These are phyloP conservation scores for Tolypocladium inflatum DNA, from an alignment of 2,329 filamentous ascomycete genomes.

Conservation along the genomic window DNA sequence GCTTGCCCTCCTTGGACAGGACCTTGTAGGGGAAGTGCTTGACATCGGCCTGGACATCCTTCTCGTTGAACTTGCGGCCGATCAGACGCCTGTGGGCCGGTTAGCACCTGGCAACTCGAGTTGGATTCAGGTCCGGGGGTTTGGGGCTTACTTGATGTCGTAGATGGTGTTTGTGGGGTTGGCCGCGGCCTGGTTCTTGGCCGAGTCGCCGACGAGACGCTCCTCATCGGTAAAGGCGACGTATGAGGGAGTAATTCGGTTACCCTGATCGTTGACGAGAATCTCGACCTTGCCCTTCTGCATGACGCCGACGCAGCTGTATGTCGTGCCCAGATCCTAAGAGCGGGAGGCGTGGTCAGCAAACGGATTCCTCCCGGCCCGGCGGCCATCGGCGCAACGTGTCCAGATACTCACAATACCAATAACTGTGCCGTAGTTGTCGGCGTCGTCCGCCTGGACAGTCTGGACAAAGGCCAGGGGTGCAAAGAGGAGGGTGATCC, in stretches of 20 bases:
- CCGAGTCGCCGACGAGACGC: slow-evolving; percentile 91
- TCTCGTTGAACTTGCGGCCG: slow-evolving; percentile 73
- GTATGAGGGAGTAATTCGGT: slow-evolving; percentile 92
- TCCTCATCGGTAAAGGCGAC: slow-evolving; percentile 97
- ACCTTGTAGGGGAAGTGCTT: slow-evolving; percentile 99
- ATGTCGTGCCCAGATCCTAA: slow-evolving; percentile 77
- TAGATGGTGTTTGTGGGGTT: slow-evolving; percentile 72
- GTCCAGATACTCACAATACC: slow-evolving; percentile 61
- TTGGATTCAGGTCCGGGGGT: not conserved
- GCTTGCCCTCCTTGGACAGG: slow-evolving; percentile 81
- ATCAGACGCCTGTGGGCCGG: slow-evolving; percentile 57
- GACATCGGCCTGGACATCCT: slow-evolving; percentile 82
- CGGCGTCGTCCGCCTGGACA: slow-evolving; percentile 62
- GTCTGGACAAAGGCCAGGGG: slow-evolving; percentile 78
- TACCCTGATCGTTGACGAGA: slow-evolving; percentile 92
- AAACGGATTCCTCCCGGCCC: not conserved
- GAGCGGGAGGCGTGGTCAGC: not conserved
- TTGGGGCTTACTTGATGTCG: slow-evolving; percentile 69
- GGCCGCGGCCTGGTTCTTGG: slow-evolving; percentile 85
- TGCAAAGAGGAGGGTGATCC: slow-evolving; percentile 81
- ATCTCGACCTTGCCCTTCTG: slow-evolving; percentile 92
- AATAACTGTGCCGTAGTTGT: slow-evolving; percentile 81
- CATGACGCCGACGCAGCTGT: slow-evolving; percentile 90
- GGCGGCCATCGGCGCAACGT: not conserved
- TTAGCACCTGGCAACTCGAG: slow-evolving; percentile 9